Percentiles rank a stretch among this genome's conserved stretches.
Conservation (phyloP, 768 basidiomycete species). For the Boletales sp. region DNA sequence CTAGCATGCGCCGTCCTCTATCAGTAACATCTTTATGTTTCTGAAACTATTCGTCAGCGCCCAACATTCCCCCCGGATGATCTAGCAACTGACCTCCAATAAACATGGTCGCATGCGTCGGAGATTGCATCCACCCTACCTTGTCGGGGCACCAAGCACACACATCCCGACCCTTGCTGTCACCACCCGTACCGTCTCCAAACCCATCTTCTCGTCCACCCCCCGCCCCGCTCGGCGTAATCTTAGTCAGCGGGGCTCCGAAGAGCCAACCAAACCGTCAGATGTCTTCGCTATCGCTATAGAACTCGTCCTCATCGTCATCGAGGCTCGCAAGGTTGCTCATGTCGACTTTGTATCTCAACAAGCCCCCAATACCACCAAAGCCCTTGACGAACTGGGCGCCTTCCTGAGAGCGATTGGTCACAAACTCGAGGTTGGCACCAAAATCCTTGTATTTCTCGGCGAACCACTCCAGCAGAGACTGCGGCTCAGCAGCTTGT, state of each 20-base stretch:
- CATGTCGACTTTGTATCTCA: slow-evolving; percentile 98
- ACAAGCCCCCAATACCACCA: slow-evolving; percentile 93
- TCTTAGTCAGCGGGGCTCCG: slow-evolving; percentile 69
- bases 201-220: slow-evolving; percentile 19
- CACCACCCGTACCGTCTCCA: not conserved
- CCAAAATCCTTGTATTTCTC: slow-evolving; percentile 99
- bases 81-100: slow-evolving; percentile 17
- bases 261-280: slow-evolving; percentile 87
- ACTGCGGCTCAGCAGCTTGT: slow-evolving; percentile 71
- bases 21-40: slow-evolving; percentile 3
- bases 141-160: slow-evolving; percentile 8
- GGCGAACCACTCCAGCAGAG: slow-evolving; percentile 96
- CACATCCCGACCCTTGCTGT: slow-evolving; percentile 3
- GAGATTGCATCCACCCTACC: slow-evolving; percentile 7
- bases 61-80: not conserved
- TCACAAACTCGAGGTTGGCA: slow-evolving; percentile 92
- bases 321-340: slow-evolving; percentile 69
- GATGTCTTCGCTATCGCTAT: slow-evolving; percentile 68
- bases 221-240: slow-evolving; percentile 65
- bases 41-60: slow-evolving; percentile 9
- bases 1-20: slow-evolving; percentile 10
- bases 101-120: slow-evolving; percentile 11
- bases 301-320: slow-evolving; percentile 84
- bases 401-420: slow-evolving; percentile 95
- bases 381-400: slow-evolving; percentile 98